Evolutionary conservation across 495 filamentous ascomycete species (phyloP), one percentile per base, ranked within the genome.

Genomic region (Aspergillus diversus): DNA sequence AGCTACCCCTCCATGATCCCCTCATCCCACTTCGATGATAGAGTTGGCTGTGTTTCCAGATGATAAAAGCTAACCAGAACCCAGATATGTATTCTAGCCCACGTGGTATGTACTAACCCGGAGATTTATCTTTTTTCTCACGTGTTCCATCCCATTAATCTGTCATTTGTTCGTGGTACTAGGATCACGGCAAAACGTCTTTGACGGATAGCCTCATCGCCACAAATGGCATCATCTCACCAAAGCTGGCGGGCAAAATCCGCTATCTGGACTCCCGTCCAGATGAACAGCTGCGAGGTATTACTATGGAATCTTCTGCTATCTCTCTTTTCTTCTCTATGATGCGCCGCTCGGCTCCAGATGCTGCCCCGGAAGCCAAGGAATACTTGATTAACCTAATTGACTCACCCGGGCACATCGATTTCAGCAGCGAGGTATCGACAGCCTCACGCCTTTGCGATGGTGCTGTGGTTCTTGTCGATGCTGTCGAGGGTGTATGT

Each of bases 161-260:
- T 46, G 31, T 65, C 63, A 5, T 54, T 57, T 47, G 57, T 9
- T 27, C 65, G 47, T 39, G 54, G 34, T 39, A 59, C 13, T 68
- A 84, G 82, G 95, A 99, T 71, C 95, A 99, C 83, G 95, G 95
- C 67, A 99, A 99, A 79, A 99, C 95, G 6, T 97, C 96, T 21
- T 88, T 99, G 65, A 96, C 93, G 49, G 95, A 99, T 72, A 92
- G 91, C 60, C 88, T 99, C 51, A 92, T 99, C 66, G 92, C 96
- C 75, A 97, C 96, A 66, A 99, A 99, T 85, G 95, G 95, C 81
- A 98, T 99, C 78, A 98, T 99, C 69, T 98, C 96, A 12, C 90
- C 93, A 46, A 97, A 97, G 71, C 80, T 99, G 65, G 95, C 95
- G 65, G 95, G 95, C 71, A 97, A 97, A 80, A 97, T 98, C 75